phyloP scores from a whole-genome alignment of 1,284 basidiomycete genomes.

The Apiotrichum sp. region DNA sequence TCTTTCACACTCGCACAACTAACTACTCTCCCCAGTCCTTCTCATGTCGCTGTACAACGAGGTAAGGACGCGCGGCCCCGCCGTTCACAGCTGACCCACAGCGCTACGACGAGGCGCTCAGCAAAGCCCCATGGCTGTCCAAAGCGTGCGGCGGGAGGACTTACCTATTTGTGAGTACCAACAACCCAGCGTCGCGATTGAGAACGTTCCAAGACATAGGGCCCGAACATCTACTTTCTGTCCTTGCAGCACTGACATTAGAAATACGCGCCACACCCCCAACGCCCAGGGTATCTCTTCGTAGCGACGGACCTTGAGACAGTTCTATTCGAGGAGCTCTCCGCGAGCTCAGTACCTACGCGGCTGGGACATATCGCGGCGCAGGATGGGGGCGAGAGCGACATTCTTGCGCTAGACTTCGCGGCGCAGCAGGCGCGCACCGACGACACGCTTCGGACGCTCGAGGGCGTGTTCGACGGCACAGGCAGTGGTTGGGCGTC shows the following conservation, averaged over 20 bases:
- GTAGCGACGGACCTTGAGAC: constrained; percentile 28
- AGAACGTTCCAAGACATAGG: no score
- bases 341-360: constrained; percentile 18
- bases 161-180: constrained; percentile 20
- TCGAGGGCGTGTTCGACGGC: constrained; percentile 17
- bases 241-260: constrained; percentile 2
- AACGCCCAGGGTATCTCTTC: constrained; percentile 30
- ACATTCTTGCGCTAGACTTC: neutral
- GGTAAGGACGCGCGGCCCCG: neutral
- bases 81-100: neutral
- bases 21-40: no score
- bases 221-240: no score
- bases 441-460: constrained; percentile 11
- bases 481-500: constrained; percentile 8
- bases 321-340: constrained; percentile 26
- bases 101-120: constrained; percentile 25
- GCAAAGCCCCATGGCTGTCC: constrained; percentile 24
- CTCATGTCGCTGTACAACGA: constrained; percentile 18
- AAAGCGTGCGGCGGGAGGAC: constrained; percentile 14
- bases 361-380: constrained; percentile 14
- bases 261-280: constrained; percentile 33
- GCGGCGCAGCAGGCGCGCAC: constrained; percentile 15
- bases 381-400: constrained; percentile 1
- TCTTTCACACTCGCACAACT: no score
- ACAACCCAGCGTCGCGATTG: no score